These are phyloP conservation scores for Vachellia collinsii DNA, from an alignment of 306 rosid genomes.

Conservation along the genomic window DNA sequence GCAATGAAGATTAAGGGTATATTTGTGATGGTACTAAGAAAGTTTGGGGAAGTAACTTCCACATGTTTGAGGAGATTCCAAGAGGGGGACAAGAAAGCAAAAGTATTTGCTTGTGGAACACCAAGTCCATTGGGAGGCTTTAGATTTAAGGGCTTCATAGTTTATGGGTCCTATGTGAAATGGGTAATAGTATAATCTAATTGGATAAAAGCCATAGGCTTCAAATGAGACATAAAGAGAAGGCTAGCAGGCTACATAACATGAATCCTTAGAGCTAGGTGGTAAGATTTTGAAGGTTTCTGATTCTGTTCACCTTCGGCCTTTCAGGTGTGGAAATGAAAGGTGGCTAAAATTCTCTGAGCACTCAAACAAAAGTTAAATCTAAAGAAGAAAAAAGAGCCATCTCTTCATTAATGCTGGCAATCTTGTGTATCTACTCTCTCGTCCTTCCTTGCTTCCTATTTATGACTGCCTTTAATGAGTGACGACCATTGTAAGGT, in stretches of 20 bases:
- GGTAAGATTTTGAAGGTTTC: conserved; percentile 26
- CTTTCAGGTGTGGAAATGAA: conserved; percentile 13
- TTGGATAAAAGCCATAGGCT: conserved; percentile 8
- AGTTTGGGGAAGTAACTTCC: too few species aligned
- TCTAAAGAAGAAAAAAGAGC: conserved; percentile 6
- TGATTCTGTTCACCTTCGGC: conserved; percentile 11
- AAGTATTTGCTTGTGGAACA: not conserved
- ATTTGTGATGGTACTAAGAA: too few species aligned
- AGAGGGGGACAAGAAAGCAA: not conserved
- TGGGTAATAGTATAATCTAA: not conserved
- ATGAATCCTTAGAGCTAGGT: conserved; percentile 21
- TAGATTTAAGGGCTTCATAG: conserved; percentile 19
- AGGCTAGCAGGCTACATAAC: conserved; percentile 24
- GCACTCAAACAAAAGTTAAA: not conserved
- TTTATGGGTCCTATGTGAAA: conserved; percentile 12
- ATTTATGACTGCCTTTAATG: conserved; percentile 56
- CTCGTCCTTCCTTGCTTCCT: conserved; percentile 30
- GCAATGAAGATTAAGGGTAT: too few species aligned
- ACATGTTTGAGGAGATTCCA: too few species aligned
- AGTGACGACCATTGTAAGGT: conserved; percentile 34
- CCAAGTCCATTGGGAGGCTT: conserved; percentile 5
- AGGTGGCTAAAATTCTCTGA: not conserved
- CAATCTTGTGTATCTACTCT: conserved; percentile 40
- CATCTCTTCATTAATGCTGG: conserved; percentile 45
- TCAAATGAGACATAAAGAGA: conserved; percentile 21